Conservation (phyloP, 1,139 yeast species). For the Yamadazyma spencermartinsiae region DNA sequence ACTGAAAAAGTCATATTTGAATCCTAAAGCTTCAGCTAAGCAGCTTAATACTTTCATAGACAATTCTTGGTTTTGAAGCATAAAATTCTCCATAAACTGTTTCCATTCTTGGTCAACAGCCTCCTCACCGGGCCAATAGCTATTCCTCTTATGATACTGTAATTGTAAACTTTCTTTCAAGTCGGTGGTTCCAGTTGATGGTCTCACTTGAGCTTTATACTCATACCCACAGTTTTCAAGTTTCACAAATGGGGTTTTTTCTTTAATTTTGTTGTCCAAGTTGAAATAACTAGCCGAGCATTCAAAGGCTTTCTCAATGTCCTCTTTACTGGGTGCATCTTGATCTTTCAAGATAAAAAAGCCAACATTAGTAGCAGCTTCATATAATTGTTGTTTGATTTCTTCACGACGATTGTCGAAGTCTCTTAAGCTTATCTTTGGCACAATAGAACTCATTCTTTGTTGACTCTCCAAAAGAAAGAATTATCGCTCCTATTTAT, state of each 20-base stretch:
- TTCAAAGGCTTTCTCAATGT: constrained; percentile 19
- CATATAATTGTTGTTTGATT: constrained; percentile 17
- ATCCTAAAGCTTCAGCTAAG: constrained; percentile 26
- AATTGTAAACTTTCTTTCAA: constrained; percentile 29
- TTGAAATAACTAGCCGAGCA: constrained; percentile 21
- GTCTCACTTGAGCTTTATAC: constrained; percentile 25
- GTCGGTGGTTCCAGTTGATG: constrained; percentile 29
- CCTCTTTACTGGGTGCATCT: constrained; percentile 21
- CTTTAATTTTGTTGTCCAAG: constrained; percentile 18
- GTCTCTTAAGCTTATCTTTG: constrained; percentile 22
- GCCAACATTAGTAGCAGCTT: constrained; percentile 24
- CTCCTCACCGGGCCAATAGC: constrained; percentile 25
- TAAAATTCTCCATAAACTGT: constrained; percentile 19
- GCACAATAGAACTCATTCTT: constrained; percentile 11
- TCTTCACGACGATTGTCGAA: constrained; percentile 25
- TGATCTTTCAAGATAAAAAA: constrained; percentile 27
- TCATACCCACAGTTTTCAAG: constrained; percentile 29
- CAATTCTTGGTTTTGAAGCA: constrained; percentile 16
- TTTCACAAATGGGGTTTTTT: constrained; percentile 16
- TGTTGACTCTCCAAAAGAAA: not conserved
- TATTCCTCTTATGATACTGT: constrained; percentile 23
- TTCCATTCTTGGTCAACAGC: constrained; percentile 25
- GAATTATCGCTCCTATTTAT: too few relatives aligned
- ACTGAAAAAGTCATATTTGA: constrained; percentile 20
- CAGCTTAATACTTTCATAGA: constrained; percentile 16